Evolutionary conservation across 306 rosid species (phyloP), one percentile per base, ranked within the genome.

Genomic region (Sindora glabra): DNA sequence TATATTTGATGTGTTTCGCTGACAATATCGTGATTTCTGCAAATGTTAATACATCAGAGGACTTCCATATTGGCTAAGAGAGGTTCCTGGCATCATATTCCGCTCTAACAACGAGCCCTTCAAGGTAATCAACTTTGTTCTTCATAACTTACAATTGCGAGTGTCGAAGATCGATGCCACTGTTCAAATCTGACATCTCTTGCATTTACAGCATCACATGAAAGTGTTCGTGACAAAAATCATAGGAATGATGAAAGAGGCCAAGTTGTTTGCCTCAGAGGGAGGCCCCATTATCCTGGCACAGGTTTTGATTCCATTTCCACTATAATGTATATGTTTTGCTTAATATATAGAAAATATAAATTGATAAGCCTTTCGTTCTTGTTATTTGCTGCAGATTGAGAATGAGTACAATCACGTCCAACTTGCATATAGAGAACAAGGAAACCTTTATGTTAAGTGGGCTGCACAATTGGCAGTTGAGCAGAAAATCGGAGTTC

Each of bases 261-360:
- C 70, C 59, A 82, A 86, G 51, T 77, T 94, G 8, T 89, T 86
- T 77, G 81, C 90, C 64, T 54, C 87, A 24, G 84, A 89, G 48
- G 99, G 99, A 55, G 99, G 99, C 5, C 99, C 99, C 19, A 86
- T 94, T 63, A 75, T 94, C 68, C 55, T 89, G 69, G 56, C 97
- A 5, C 99, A 90, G 96, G 98, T 88, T 63, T 19, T 37, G 14
- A 10, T 13, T 40, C 38, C 50, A 24, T 17, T 6, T 23, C 4
- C 62, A 14, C 29, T 72, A 59, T 59, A n/a, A n/a, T 39, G 39
- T 14, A 47, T 29, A 17, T 39, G 22, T 52, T 46, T 6, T 45
- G 60, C 61, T 29, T 9, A 29, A 29, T 29, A 6, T 29, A 6
- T 9, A 29, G 4, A 39, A 39, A 39, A n/a, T 2, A 39, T 39